These are phyloP conservation scores for Russula abietina DNA, from an alignment of 768 basidiomycete genomes.

Conservation along the genomic window DNA sequence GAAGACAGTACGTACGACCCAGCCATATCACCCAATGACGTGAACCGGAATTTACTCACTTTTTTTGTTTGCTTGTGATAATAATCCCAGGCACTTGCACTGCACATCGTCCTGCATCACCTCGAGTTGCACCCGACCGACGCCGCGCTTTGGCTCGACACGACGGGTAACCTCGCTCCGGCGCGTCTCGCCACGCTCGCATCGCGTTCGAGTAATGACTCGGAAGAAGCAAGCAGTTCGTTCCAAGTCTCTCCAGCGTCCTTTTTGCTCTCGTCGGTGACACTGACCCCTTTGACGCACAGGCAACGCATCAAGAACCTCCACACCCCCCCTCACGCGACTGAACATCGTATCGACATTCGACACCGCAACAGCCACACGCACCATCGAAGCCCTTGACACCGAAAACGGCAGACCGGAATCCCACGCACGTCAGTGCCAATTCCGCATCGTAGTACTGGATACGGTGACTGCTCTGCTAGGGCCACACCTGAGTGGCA, in stretches of 20 bases:
- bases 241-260: not conserved
- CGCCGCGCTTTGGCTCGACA: slow-evolving; percentile 64
- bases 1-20: slow-evolving; percentile 56
- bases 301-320: slow-evolving; percentile 1
- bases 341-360: slow-evolving; percentile 15
- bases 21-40: not conserved
- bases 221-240: slow-evolving; percentile 25
- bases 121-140: slow-evolving; percentile 37
- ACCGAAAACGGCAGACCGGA: not conserved
- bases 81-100: slow-evolving; percentile 47
- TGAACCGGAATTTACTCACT: not conserved
- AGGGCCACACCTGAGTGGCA: slow-evolving; percentile 54
- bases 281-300: not conserved
- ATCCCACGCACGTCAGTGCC: not conserved
- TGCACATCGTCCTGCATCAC: slow-evolving; percentile 53
- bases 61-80: no score
- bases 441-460: slow-evolving; percentile 47
- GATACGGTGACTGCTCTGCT: slow-evolving; percentile 62
- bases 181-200: slow-evolving; percentile 39
- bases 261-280: not conserved
- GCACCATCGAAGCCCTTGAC: slow-evolving; percentile 14
- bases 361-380: slow-evolving; percentile 6
- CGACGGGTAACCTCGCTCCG: slow-evolving; percentile 57
- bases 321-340: slow-evolving; percentile 8
- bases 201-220: slow-evolving; percentile 23